Conservation (phyloP, 306 rosid genomes). For the Dryas octopetala region DNA sequence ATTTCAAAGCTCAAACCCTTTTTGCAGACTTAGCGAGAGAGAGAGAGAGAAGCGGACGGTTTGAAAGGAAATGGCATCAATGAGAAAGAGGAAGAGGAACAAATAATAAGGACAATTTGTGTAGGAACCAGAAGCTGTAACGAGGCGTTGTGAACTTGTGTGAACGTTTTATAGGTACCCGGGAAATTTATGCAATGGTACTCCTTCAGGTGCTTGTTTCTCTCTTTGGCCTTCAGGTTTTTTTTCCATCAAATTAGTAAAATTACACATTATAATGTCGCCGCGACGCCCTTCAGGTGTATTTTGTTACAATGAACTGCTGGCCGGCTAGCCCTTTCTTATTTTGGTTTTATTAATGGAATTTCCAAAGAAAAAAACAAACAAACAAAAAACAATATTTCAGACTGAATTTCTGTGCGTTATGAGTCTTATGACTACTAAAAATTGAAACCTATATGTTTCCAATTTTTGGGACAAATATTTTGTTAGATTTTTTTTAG, state of each 20-base stretch:
- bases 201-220: slow-evolving; percentile 4
- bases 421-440: no score
- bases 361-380: no score
- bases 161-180: background rate
- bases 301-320: background rate
- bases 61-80: background rate
- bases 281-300: background rate
- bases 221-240: background rate
- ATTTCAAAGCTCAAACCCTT: slow-evolving; percentile 7
- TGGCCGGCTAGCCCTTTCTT: no score
- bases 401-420: no score
- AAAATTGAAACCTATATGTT: no score
- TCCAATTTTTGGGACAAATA: no score
- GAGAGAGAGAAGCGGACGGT: slow-evolving; percentile 21
- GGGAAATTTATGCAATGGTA: background rate
- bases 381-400: no score
- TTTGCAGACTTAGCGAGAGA: background rate
- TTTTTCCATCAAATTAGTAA: background rate
- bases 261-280: background rate
- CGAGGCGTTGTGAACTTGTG: background rate
- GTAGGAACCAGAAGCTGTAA: background rate
- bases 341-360: no score
- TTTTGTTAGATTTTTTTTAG: no score
- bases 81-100: slow-evolving; percentile 1
- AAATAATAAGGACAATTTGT: background rate